Evolutionary conservation across 805 yeast species (phyloP).

Genomic region (Yamadazyma tumulicola): DNA sequence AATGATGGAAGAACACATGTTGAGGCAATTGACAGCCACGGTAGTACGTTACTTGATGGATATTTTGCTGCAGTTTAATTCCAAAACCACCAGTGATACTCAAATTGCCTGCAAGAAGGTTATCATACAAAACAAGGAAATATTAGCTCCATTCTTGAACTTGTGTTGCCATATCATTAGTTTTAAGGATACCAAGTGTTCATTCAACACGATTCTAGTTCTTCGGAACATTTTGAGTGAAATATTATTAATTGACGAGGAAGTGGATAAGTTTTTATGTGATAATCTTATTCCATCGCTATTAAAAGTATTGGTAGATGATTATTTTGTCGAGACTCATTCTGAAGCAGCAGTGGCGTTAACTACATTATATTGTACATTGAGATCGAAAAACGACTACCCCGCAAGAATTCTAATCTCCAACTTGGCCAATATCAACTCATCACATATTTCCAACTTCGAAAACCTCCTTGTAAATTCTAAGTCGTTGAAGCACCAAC

Average conservation of each 20-base stretch:
- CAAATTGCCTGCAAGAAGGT: conserved; percentile 64
- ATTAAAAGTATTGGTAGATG: conserved; percentile 63
- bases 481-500: conserved; percentile 72
- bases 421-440: conserved; percentile 50
- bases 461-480: conserved; percentile 62
- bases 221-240: conserved; percentile 71
- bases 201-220: conserved; percentile 83
- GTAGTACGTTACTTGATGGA: conserved; percentile 85
- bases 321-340: conserved; percentile 80
- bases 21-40: conserved; percentile 90
- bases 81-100: conserved; percentile 49
- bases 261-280: conserved; percentile 68
- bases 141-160: conserved; percentile 75
- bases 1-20: conserved; percentile 95
- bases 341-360: conserved; percentile 89
- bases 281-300: conserved; percentile 69
- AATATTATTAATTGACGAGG: conserved; percentile 63
- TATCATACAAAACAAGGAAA: conserved; percentile 58
- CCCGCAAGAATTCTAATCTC: conserved; percentile 60
- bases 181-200: conserved; percentile 87
- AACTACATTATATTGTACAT: conserved; percentile 71
- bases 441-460: conserved; percentile 58
- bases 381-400: conserved; percentile 64
- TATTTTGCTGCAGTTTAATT: conserved; percentile 74
- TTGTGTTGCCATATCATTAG: conserved; percentile 72